Percentiles rank a stretch among this genome's conserved stretches.
phyloP scores from a whole-genome alignment of 345 rosid species.

The Citropsis articulata region DNA sequence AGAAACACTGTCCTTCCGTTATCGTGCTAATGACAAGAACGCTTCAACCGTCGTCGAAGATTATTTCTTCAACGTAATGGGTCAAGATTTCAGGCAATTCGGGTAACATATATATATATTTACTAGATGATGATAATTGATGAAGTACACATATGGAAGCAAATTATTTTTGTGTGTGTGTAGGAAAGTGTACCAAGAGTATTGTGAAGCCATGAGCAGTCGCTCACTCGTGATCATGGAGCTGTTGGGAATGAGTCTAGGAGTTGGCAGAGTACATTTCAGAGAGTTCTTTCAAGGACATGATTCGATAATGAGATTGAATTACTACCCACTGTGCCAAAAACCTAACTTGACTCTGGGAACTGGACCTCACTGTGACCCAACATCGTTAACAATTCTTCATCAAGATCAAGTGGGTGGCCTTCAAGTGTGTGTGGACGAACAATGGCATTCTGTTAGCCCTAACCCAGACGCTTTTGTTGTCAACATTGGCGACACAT shows the following conservation, averaged over 20 bases:
- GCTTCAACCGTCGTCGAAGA: conserved; percentile 32
- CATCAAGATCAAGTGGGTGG: conserved; percentile 72
- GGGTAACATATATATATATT: conserved; percentile 42
- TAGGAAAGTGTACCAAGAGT: conserved; percentile 55
- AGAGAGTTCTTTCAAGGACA: conserved; percentile 48
- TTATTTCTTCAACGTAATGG: conserved; percentile 51
- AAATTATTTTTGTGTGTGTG: neutral
- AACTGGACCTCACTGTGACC: conserved; percentile 77
- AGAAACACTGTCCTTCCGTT: conserved; percentile 76
- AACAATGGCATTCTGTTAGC: conserved; percentile 45
- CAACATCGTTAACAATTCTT: conserved; percentile 71
- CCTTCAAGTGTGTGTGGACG: conserved; percentile 59
- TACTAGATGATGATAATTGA: too few relatives aligned
- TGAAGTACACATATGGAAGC: too few relatives aligned
- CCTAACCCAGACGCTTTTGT: conserved; percentile 55
- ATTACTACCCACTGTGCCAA: conserved; percentile 63
- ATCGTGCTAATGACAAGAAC: conserved; percentile 29
- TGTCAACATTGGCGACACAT: conserved; percentile 73
- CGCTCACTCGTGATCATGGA: conserved; percentile 53
- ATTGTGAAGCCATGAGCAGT: conserved; percentile 48
- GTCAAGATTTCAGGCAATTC: conserved; percentile 49
- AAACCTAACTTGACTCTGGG: conserved; percentile 56
- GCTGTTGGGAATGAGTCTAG: conserved; percentile 54
- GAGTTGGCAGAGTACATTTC: conserved; percentile 37
- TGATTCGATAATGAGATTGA: conserved; percentile 68